Conservation (phyloP, 2,329 filamentous ascomycete species). For the Aphanoascus verrucosus region DNA sequence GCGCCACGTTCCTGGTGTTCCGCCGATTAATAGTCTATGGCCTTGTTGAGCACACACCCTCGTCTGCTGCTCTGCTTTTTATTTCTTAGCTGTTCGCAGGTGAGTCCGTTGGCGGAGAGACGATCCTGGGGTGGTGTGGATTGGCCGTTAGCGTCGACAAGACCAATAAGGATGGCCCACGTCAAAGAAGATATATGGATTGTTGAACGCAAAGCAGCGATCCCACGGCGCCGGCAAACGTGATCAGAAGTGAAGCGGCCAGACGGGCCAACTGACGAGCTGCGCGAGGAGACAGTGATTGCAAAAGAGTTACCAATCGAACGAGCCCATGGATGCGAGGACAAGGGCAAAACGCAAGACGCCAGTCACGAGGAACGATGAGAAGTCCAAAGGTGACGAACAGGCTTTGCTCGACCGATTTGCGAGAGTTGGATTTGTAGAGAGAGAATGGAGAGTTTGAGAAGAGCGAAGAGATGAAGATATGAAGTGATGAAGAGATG, state of each 20-base stretch:
- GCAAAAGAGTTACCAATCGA: not conserved
- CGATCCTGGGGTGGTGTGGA: conserved; percentile 11
- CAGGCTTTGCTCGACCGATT: too few relatives aligned
- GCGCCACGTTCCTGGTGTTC: conserved; percentile 13
- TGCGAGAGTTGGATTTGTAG: too few relatives aligned
- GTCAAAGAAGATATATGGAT: conserved; percentile 10
- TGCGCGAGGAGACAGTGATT: not conserved
- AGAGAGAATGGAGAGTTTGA: not conserved
- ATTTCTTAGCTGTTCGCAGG: not conserved
- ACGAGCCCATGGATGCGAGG: not conserved
- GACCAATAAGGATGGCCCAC: conserved; percentile 17
- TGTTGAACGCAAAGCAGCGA: conserved; percentile 9
- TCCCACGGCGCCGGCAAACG: conserved; percentile 8
- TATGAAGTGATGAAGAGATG: too few relatives aligned
- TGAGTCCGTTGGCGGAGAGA: conserved; percentile 7
- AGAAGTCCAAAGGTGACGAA: too few relatives aligned
- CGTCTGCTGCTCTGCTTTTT: conserved; percentile 1
- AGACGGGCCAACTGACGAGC: conserved; percentile 3
- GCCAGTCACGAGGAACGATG: not conserved
- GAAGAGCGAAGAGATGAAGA: too few relatives aligned
- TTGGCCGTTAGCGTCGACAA: conserved; percentile 8
- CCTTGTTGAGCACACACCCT: not conserved
- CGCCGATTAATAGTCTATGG: not conserved
- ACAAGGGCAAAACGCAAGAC: not conserved
- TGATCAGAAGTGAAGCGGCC: conserved; percentile 12